Percentiles rank a stretch among this genome's conserved stretches.
phyloP scores from a whole-genome alignment of 257 asterid species.

The Lantana camara region DNA sequence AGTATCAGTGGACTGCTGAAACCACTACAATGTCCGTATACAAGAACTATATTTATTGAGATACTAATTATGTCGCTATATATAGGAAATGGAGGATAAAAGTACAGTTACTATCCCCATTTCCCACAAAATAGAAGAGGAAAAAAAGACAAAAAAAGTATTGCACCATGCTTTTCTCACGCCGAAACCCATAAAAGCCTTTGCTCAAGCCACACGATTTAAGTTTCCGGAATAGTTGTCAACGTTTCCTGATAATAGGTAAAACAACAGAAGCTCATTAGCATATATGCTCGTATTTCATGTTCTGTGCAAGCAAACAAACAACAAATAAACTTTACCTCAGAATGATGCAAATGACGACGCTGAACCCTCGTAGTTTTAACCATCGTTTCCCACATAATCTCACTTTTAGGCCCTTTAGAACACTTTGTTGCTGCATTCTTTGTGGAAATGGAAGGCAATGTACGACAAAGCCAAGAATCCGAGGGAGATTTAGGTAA shows the following conservation, averaged over 20 bases:
- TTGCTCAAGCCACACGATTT: background rate
- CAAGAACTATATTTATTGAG: constrained; percentile 22
- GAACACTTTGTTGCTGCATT: constrained; percentile 27
- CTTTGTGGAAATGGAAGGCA: constrained; percentile 65
- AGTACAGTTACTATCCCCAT: constrained; percentile 9
- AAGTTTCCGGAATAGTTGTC: constrained; percentile 56
- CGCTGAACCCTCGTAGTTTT: constrained; percentile 51
- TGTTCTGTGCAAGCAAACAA: background rate
- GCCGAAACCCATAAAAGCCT: constrained; percentile 3
- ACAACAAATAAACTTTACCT: constrained; percentile 37
- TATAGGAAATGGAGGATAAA: constrained; percentile 20
- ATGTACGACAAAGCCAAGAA: constrained; percentile 93
- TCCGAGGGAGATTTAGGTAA: constrained; percentile 88
- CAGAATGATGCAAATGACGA: constrained; percentile 51
- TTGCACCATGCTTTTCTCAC: constrained; percentile 17
- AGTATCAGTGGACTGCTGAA: background rate
- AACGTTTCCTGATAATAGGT: constrained; percentile 45
- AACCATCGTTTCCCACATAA: constrained; percentile 68
- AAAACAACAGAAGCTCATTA: constrained; percentile 16
- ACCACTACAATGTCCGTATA: constrained; percentile 12
- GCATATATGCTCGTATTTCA: background rate
- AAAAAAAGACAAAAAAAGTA: constrained; percentile 1
- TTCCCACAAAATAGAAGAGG: background rate
- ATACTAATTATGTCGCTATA: background rate
- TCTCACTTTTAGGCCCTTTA: constrained; percentile 41